Percentiles rank a stretch among this genome's conserved stretches.
Evolutionary conservation across 768 basidiomycete genomes (phyloP).

Genomic region (Trametes coccinea): DNA sequence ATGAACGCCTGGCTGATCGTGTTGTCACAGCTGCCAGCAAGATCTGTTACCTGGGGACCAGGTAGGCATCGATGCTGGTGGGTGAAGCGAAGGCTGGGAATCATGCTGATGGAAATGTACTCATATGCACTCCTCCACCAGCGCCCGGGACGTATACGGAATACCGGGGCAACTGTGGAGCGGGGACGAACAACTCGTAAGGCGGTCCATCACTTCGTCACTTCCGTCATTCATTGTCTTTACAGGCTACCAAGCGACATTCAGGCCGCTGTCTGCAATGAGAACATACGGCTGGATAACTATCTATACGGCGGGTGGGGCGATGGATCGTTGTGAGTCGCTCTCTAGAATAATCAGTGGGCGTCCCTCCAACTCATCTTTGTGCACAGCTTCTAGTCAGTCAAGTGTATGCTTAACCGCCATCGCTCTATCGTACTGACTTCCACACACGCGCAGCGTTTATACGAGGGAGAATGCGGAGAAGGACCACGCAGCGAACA

Average conservation of each 20-base stretch:
- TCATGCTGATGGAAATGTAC: too few species aligned
- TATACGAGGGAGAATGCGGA: slow-evolving; percentile 25
- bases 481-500: slow-evolving; percentile 21
- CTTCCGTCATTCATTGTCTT: background rate
- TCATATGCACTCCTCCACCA: background rate
- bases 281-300: slow-evolving; percentile 20
- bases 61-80: slow-evolving; percentile 12
- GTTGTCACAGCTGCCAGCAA: slow-evolving; percentile 4
- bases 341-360: background rate
- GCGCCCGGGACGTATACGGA: slow-evolving; percentile 1
- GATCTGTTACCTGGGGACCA: background rate
- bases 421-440: background rate
- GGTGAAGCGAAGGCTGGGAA: background rate
- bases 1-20: background rate
- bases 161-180: slow-evolving; percentile 14
- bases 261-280: slow-evolving; percentile 18
- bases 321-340: slow-evolving; percentile 13
- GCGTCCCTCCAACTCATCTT: background rate
- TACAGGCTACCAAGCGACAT: slow-evolving; percentile 16
- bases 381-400: slow-evolving; percentile 20
- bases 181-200: slow-evolving; percentile 17
- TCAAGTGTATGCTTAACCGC: background rate
- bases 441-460: slow-evolving; percentile 12
- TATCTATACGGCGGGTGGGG: slow-evolving; percentile 14
- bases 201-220: background rate